Evolutionary conservation across 169 alveolate species (phyloP).

Genomic region (Plasmodium reichenowi): DNA sequence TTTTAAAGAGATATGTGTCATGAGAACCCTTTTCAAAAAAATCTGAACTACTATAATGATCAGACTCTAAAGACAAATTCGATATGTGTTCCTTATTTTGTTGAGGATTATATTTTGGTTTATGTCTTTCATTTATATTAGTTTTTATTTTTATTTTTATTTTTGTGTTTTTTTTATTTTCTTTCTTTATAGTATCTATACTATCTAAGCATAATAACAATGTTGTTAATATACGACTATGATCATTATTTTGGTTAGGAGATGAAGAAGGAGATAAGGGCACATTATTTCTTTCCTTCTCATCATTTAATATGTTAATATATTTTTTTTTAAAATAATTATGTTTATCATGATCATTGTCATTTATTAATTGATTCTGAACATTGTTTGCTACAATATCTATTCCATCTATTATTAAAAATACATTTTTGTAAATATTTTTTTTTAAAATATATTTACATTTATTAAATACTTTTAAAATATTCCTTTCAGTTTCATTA

Average conservation of each 20-base stretch:
- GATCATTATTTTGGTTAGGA: neutral
- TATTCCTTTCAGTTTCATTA: conserved; percentile 64
- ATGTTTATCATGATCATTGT: neutral
- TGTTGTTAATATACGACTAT: conserved; percentile 38
- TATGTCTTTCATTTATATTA: neutral
- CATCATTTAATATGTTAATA: neutral
- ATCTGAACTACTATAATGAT: neutral
- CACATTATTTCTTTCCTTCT: neutral
- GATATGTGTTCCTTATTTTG: neutral
- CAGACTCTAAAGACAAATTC: neutral
- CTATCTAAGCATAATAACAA: conserved; percentile 56
- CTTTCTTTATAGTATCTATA: conserved; percentile 30
- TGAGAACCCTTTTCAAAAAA: neutral
- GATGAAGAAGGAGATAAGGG: too few species aligned
- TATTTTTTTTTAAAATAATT: too few species aligned
- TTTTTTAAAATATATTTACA: conserved; percentile 12
- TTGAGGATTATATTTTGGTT: neutral
- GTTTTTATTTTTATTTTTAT: neutral
- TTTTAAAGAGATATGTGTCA: neutral
- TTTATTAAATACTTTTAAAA: conserved; percentile 41
- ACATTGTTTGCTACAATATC: conserved; percentile 34
- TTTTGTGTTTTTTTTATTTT: neutral
- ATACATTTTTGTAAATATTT: neutral
- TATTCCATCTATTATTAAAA: conserved; percentile 57
- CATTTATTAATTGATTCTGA: neutral